These are phyloP conservation scores for Posidonia australis DNA, from an alignment of 106 monocot species.

Conservation along the genomic window DNA sequence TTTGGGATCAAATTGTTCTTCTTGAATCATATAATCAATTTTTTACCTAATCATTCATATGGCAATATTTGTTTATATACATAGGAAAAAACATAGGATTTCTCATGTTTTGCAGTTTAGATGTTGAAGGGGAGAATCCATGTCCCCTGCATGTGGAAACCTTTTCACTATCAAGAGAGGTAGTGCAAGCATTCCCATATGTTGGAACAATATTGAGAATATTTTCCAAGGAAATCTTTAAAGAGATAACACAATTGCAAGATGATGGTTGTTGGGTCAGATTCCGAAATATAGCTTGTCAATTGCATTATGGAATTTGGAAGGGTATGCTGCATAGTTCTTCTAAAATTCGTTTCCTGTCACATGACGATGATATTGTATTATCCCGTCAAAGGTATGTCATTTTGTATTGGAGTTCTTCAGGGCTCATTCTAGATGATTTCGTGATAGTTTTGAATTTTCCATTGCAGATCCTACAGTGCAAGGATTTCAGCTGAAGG, in stretches of 20 bases:
- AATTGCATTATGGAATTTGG: constrained; percentile 56
- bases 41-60: background rate
- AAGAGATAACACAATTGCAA: constrained; percentile 24
- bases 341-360: constrained; percentile 40
- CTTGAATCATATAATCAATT: no score
- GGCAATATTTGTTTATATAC: no score
- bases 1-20: no score
- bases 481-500: constrained; percentile 18
- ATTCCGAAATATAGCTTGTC: constrained; percentile 45
- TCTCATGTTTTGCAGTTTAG: constrained; percentile 27
- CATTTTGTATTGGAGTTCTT: background rate
- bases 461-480: constrained; percentile 27
- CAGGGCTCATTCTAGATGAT: background rate
- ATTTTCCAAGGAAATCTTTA: constrained; percentile 14
- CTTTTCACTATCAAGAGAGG: constrained; percentile 29
- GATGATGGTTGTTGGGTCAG: constrained; percentile 41
- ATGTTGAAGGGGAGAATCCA: constrained; percentile 22
- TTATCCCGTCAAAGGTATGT: constrained; percentile 36
- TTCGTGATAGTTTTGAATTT: background rate
- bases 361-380: constrained; percentile 44
- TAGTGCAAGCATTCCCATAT: constrained; percentile 38
- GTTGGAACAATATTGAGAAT: constrained; percentile 50
- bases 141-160: constrained; percentile 35
- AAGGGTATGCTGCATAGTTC: constrained; percentile 32
- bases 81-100: background rate